Conservation (phyloP, 495 filamentous ascomycete genomes). For the Penicillium fimorum region DNA sequence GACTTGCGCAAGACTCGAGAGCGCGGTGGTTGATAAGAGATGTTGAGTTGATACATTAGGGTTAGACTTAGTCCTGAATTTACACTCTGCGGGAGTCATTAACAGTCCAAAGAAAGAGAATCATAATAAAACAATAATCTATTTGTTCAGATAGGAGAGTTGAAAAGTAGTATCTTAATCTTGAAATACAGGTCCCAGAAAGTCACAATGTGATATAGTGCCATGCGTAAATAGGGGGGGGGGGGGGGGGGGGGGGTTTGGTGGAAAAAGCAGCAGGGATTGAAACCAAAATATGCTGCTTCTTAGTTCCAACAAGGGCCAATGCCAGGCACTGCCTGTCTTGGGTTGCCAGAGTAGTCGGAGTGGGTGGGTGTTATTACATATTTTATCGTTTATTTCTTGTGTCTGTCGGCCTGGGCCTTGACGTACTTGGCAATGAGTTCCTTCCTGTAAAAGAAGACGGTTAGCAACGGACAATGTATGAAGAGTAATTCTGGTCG, state of each 20-base stretch:
- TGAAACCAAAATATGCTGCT: conserved; percentile 6
- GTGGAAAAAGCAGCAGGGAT: conserved; percentile 8
- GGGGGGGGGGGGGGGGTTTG: conserved; percentile 9
- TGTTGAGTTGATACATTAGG: not conserved
- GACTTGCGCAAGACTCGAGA: not conserved
- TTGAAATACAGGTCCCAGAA: conserved; percentile 32
- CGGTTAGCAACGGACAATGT: conserved; percentile 14
- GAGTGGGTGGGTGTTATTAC: conserved; percentile 19
- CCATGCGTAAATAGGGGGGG: conserved; percentile 23
- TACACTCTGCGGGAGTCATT: too few relatives aligned
- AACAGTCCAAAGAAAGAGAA: not conserved
- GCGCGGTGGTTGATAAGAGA: not conserved
- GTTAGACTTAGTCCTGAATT: not conserved
- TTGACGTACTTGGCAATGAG: conserved; percentile 85
- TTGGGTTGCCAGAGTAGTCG: conserved; percentile 3
- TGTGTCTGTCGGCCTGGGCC: conserved; percentile 72
- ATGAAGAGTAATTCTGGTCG: not conserved
- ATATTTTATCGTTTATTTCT: conserved; percentile 49
- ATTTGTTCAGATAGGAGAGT: conserved; percentile 36
- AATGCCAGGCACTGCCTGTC: conserved; percentile 15
- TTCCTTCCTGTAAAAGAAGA: conserved; percentile 64
- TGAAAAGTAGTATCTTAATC: conserved; percentile 27
- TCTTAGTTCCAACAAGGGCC: conserved; percentile 9
- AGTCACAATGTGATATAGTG: conserved; percentile 24
- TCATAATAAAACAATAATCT: conserved; percentile 14